phyloP scores from a whole-genome alignment of 441 rosid genomes.

The Hura crepitans region DNA sequence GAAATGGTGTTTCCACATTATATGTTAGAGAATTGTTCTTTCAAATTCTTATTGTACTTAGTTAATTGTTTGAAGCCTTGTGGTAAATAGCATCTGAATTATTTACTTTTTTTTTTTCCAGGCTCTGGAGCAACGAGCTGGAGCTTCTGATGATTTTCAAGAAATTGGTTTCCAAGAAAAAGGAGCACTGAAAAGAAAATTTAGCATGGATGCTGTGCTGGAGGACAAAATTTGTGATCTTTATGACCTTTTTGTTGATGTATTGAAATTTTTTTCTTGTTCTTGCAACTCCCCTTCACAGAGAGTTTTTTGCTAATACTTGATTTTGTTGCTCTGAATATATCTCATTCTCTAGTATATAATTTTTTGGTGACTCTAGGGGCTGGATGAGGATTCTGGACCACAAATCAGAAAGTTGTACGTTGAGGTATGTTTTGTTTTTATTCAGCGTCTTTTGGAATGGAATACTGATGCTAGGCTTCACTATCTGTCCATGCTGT shows the following conservation, averaged over 20 bases:
- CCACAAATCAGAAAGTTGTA: constrained; percentile 83
- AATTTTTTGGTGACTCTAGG: constrained; percentile 43
- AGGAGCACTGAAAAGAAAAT: constrained; percentile 44
- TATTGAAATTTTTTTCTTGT: constrained; percentile 29
- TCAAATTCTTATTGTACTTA: neutral
- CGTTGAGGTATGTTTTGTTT: constrained; percentile 59
- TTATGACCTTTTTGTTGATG: constrained; percentile 92
- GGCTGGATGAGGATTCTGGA: constrained; percentile 88
- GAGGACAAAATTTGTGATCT: constrained; percentile 94
- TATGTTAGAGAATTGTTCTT: neutral
- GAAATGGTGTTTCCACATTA: neutral
- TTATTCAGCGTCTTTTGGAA: constrained; percentile 8
- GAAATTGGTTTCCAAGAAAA: constrained; percentile 47
- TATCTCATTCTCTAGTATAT: constrained; percentile 20
- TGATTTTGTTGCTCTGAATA: neutral
- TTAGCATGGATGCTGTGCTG: constrained; percentile 62
- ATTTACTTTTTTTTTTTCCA: constrained; percentile 21
- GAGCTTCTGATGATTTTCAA: constrained; percentile 67
- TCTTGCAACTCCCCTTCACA: constrained; percentile 17
- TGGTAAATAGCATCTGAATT: constrained; percentile 6
- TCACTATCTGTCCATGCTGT: neutral
- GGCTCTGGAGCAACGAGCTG: constrained; percentile 54
- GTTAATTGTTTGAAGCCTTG: constrained; percentile 2
- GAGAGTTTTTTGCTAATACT: neutral
- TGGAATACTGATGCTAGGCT: neutral